Base-by-base conservation (phyloP, 169 alveolate species). In the Cryptosporidium bovis region DNA sequence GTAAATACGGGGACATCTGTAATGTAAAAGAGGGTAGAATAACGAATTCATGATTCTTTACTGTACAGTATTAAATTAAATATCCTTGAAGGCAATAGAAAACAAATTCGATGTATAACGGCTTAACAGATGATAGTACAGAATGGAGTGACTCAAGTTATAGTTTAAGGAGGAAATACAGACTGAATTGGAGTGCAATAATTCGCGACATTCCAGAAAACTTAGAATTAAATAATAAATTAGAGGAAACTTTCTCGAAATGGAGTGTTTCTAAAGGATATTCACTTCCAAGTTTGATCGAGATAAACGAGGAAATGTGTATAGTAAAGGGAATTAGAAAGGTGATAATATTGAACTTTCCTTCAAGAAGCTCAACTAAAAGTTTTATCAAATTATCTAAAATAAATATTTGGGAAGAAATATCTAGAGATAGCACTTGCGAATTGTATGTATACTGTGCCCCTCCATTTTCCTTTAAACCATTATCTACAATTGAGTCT, bases 101-200 rank as follows among this genome's bases (percentile, higher is more conserved):
- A 40, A 40, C 1, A 40, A 8, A 6, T 1, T 3, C 10, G 48
- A 40, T 40, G 48, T 40, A 8, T 40, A 40, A 40, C 48, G 10
- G 13, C 1, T 6, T 8, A 40, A 56, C 5, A 24, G 77, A 62
- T 40, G 71, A 62, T 62, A 12, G 7, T 34, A 13, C 67, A 12
- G 87, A 77, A 46, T 56, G 87, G 69, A 77, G 87, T 27, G 69
- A 62, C 31, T 56, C 77, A 13, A 77, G 87, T 46, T 77, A 60
- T 77, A 51, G 44, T 15, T 77, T 77, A 48, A 77, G 87, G 50
- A 77, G 64, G 29, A 60, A 44, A 53, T 29, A 77, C 48, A 40
- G 69, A n/a, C 18, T 77, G 31, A 31, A 77, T n/a, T 77, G 87
- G 87, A 77, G 64, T 60, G 87, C 71, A 29, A 77, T 77, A 60